phyloP scores from a whole-genome alignment of 352 stramenopile genomes.

The Pythium vanterpoolii region DNA sequence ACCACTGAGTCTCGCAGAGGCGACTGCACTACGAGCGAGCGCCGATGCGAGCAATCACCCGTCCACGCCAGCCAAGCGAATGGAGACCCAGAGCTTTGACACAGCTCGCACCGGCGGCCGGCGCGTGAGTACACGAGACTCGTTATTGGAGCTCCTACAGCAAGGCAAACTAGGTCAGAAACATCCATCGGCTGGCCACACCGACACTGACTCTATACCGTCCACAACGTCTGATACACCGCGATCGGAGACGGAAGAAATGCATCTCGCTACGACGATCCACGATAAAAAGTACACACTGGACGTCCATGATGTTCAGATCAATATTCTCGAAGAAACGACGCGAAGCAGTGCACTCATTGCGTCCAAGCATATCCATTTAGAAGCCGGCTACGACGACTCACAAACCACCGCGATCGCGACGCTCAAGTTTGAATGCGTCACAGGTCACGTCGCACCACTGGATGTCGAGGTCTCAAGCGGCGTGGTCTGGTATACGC shows the following conservation, averaged over 20 bases:
- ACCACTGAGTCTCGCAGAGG: not conserved
- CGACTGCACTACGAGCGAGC: not conserved
- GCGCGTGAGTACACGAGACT: constrained; percentile 51
- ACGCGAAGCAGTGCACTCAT: constrained; percentile 66
- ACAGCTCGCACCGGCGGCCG: constrained; percentile 4
- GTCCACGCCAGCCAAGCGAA: not conserved
- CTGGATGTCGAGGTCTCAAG: constrained; percentile 73
- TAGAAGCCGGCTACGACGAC: constrained; percentile 62
- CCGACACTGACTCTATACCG: not conserved
- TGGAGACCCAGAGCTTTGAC: not conserved
- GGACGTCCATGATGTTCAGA: constrained; percentile 73
- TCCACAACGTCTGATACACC: constrained; percentile 15
- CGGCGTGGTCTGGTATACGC: constrained; percentile 71
- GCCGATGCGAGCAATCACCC: not conserved
- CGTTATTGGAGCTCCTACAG: constrained; percentile 64
- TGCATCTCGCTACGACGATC: constrained; percentile 31
- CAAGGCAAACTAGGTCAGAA: constrained; percentile 70
- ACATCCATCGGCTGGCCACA: constrained; percentile 17
- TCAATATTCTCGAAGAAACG: constrained; percentile 70
- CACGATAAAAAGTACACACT: constrained; percentile 70
- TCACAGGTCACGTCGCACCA: constrained; percentile 68
- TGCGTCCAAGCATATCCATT: constrained; percentile 73
- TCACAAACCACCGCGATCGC: constrained; percentile 42
- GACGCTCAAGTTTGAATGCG: constrained; percentile 57
- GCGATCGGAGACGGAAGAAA: constrained; percentile 9